Evolutionary conservation across 2,329 filamentous ascomycete genomes (phyloP).

Genomic region (Curvularia sp.): DNA sequence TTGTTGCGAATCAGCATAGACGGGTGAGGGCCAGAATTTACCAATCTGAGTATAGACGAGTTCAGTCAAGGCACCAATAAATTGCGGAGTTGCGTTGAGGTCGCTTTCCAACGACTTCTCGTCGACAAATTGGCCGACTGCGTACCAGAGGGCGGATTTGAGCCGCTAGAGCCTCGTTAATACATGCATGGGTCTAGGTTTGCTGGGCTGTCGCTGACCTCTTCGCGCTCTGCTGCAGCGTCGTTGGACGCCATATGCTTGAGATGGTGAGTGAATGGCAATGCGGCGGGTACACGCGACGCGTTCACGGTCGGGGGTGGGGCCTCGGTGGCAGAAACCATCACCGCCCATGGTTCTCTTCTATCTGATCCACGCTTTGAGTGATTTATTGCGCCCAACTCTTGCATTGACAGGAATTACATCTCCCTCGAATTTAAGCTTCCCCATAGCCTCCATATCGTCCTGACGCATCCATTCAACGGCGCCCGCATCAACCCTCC

Average conservation of each 20-base stretch:
- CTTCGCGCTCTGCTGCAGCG: conserved; percentile 40
- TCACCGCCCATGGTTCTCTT: conserved; percentile 22
- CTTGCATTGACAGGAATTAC: background rate
- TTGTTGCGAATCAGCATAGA: background rate
- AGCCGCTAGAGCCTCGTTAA: conserved; percentile 52
- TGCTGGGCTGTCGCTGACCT: conserved; percentile 24
- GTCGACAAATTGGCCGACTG: conserved; percentile 72
- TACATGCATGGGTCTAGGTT: background rate
- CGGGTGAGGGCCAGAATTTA: conserved; percentile 50
- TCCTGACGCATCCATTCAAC: background rate
- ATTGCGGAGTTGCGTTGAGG: conserved; percentile 89
- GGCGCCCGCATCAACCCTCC: background rate
- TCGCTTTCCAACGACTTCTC: conserved; percentile 75
- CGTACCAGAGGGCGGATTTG: conserved; percentile 53
- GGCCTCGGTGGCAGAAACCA: conserved; percentile 20
- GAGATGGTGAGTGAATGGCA: conserved; percentile 3
- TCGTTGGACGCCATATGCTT: conserved; percentile 35
- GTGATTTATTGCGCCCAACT: conserved; percentile 17
- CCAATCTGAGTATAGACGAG: conserved; percentile 88
- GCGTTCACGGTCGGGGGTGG: conserved; percentile 26
- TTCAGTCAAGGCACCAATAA: conserved; percentile 78
- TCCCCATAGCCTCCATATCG: background rate
- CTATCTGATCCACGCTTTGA: conserved; percentile 16
- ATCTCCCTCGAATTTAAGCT: background rate
- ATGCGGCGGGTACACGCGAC: conserved; percentile 27